Conservation (phyloP, 129 eudicot species). For the Solidago caesia region DNA sequence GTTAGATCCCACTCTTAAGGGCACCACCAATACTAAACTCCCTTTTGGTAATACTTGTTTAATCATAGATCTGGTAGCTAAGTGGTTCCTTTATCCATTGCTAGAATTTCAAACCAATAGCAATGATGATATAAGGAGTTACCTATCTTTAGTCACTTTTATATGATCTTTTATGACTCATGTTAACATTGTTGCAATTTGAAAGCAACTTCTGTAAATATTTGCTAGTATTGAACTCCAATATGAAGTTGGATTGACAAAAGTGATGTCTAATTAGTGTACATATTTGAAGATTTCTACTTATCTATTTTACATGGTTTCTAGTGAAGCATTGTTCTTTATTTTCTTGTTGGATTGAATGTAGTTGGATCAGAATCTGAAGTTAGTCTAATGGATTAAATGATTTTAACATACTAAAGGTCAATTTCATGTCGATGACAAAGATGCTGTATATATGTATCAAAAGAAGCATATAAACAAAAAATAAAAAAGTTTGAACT, state of each 20-base stretch:
- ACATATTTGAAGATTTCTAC: background rate
- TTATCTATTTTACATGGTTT: background rate
- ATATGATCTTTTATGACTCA: background rate
- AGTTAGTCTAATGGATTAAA: background rate
- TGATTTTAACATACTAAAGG: too few species aligned
- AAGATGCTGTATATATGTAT: too few species aligned
- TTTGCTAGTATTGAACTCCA: constrained; percentile 18
- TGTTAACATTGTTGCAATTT: background rate
- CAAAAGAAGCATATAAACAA: background rate
- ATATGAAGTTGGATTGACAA: background rate
- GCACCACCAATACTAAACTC: background rate
- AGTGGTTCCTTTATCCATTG: background rate
- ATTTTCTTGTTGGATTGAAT: constrained; percentile 5
- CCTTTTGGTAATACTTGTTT: background rate
- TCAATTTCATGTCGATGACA: too few species aligned
- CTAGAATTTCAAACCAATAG: background rate
- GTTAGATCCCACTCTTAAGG: constrained; percentile 69
- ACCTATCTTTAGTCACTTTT: background rate
- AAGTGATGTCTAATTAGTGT: background rate
- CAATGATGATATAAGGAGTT: constrained; percentile 11
- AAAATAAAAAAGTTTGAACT: background rate
- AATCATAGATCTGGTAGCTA: constrained; percentile 11
- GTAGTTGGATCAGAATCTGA: background rate
- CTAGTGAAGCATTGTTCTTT: constrained; percentile 8
- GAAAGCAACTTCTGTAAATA: constrained; percentile 9